Percentiles rank a stretch among this genome's conserved stretches.
Evolutionary conservation across 495 filamentous ascomycete genomes (phyloP).

Genomic region (Pseudevernia furfuracea): DNA sequence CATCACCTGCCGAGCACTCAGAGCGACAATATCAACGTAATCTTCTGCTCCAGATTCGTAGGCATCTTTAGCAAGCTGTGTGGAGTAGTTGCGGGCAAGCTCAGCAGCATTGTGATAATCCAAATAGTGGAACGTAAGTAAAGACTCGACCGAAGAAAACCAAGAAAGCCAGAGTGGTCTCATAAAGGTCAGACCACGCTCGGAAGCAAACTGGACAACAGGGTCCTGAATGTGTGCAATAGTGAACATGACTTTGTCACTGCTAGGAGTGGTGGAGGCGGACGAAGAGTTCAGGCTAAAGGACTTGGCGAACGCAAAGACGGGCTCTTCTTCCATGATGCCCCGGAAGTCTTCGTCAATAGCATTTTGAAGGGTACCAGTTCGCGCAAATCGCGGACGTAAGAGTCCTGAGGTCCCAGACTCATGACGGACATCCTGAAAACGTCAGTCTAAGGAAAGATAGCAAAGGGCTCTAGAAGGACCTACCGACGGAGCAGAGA

Average conservation of each 20-base stretch:
- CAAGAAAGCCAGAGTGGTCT: conserved; percentile 78
- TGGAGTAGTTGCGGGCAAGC: conserved; percentile 70
- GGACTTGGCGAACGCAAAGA: conserved; percentile 84
- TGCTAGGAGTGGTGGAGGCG: conserved; percentile 20
- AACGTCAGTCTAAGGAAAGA: conserved; percentile 21
- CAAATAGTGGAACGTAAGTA: conserved; percentile 67
- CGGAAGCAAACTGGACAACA: conserved; percentile 78
- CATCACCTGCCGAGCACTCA: conserved; percentile 86
- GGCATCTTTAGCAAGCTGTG: conserved; percentile 69
- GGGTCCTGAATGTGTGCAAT: conserved; percentile 77
- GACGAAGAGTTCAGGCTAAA: conserved; percentile 46
- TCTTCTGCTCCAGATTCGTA: conserved; percentile 53
- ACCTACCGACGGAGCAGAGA: conserved; percentile 58
- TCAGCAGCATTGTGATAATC: conserved; percentile 57
- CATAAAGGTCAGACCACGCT: conserved; percentile 75
- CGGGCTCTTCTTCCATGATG: conserved; percentile 78
- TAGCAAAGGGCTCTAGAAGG: background rate
- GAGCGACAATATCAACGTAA: conserved; percentile 79
- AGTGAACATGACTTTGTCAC: conserved; percentile 64
- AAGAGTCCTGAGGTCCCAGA: conserved; percentile 61
- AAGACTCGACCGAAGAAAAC: conserved; percentile 53
- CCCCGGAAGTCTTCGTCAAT: conserved; percentile 58
- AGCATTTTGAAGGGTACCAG: conserved; percentile 56
- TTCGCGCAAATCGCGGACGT: conserved; percentile 64
- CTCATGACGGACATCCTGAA: conserved; percentile 54